Evolutionary conservation across 257 asterid species (phyloP), one percentile per base, ranked within the genome.

Genomic region (Nicotiana benthamiana): DNA sequence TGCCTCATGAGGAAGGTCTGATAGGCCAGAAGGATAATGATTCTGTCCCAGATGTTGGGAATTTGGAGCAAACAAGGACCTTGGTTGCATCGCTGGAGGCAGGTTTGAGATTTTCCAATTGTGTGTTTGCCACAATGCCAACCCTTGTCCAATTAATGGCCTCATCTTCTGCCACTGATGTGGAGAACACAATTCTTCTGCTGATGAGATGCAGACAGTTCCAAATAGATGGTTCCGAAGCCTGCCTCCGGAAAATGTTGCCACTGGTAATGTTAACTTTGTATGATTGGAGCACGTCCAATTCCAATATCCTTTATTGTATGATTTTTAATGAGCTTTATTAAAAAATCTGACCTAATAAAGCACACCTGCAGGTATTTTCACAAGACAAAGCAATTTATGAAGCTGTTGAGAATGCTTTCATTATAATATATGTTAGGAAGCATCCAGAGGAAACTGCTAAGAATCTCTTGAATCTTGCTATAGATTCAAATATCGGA

Each of bases 351-450:
- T 86, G 12, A 79, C 75, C 66, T 83, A 60, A 64, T 79, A 43
- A 26, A 67, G 48, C 72, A 80, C 80, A 56, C 51, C 54, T 34
- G 74, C 91, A 95, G 99, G 99, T 90, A 24, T 93, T 95, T 86
- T 95, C 98, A 70, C 98, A 91, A 87, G 99, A 95, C 82, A 95
- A 92, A 87, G 87, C 97, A n/a, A 90, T 95, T 82, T 89, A 90
- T 85, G 98, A 95, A 89, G 99, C 99, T 68, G 97, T 95, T 75
- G 99, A 95, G 89, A 94, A 89, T 89, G 99, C 99, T 81, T 95
- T 95, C 82, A 83, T 90, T 84, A 88, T 98, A 30, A 93, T 95
- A 75, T 95, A 95, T 83, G 24, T 95, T 62, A 81, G 91, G 88
- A 93, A 90, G 87, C 90, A 86, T 80, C 90, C 97, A 26, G 86